phyloP scores from a whole-genome alignment of 1,284 basidiomycete genomes.

The Rhodotorula sp. region DNA sequence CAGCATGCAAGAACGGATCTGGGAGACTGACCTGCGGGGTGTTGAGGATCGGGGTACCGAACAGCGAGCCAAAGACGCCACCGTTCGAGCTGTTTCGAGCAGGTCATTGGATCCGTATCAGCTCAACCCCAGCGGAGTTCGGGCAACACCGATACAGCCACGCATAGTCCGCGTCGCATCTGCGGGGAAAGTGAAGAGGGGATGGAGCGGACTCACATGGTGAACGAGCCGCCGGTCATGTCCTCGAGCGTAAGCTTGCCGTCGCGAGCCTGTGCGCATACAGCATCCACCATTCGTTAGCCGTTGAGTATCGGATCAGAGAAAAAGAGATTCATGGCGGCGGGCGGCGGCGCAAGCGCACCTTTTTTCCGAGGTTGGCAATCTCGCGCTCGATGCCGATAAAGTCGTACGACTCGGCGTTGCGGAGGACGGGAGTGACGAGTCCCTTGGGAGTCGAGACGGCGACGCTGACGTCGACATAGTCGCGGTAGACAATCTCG shows the following conservation, averaged over 20 bases:
- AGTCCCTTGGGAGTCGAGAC: conserved; percentile 97
- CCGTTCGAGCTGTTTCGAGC: conserved; percentile 77
- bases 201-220: conserved; percentile 65
- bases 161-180: neutral
- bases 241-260: conserved; percentile 86
- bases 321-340: too few relatives aligned
- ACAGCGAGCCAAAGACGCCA: conserved; percentile 95
- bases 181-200: neutral
- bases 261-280: conserved; percentile 84
- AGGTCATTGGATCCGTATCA: neutral
- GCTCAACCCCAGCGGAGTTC: neutral
- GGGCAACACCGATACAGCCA: neutral
- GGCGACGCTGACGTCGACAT: conserved; percentile 88
- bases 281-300: too few relatives aligned
- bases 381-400: conserved; percentile 93
- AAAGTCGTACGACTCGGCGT: conserved; percentile 81
- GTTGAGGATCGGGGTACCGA: conserved; percentile 92
- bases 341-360: conserved; percentile 46
- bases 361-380: conserved; percentile 84
- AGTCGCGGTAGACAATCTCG: conserved; percentile 93
- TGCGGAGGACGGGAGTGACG: conserved; percentile 93
- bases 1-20: conserved; percentile 56
- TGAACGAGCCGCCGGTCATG: conserved; percentile 90
- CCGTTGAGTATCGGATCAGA: too few relatives aligned
- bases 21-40: conserved; percentile 64